Conservation (phyloP, 257 asterid genomes). For the Solanum ahanhuiri region DNA sequence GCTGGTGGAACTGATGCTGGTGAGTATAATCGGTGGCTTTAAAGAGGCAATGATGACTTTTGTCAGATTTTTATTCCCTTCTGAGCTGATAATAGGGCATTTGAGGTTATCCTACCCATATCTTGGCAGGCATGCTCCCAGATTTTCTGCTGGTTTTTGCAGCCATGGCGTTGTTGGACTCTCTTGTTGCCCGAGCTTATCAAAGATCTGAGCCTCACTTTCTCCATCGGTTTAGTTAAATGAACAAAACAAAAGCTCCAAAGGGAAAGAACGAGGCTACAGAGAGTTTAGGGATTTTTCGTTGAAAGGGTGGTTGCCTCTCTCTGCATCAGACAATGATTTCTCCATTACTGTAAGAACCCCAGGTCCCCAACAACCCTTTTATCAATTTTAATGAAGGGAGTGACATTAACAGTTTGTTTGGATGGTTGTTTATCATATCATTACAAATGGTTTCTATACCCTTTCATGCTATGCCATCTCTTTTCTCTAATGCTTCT, state of each 20-base stretch:
- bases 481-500: background rate
- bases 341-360: background rate
- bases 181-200: background rate
- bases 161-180: conserved; percentile 8
- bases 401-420: background rate
- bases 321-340: conserved; percentile 24
- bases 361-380: conserved; percentile 9
- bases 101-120: conserved; percentile 17
- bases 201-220: background rate
- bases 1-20: background rate
- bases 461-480: background rate
- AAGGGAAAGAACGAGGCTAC: background rate
- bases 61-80: background rate
- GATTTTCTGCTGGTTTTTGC: conserved; percentile 10
- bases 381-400: background rate
- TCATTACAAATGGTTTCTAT: background rate
- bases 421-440: background rate
- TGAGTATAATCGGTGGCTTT: background rate
- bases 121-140: conserved; percentile 31
- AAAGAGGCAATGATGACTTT: background rate
- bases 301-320: conserved; percentile 45
- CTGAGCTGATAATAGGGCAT: background rate
- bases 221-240: background rate
- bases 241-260: background rate
- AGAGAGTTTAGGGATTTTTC: conserved; percentile 7